phyloP scores from a whole-genome alignment of 2,329 filamentous ascomycete genomes.

The Onygena corvina region DNA sequence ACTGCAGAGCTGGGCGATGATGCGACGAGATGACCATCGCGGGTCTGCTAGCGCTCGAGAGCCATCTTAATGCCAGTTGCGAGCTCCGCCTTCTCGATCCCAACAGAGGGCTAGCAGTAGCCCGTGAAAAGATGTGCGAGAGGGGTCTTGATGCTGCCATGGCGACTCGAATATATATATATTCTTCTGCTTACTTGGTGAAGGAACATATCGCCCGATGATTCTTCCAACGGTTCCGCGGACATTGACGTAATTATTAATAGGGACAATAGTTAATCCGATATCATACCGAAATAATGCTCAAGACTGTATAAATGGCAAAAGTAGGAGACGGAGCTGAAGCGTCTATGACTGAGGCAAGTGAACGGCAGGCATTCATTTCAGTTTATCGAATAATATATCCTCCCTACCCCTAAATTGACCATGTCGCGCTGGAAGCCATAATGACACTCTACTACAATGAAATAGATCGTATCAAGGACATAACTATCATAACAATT shows the following conservation, averaged over 20 bases:
- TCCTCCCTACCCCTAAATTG: slow-evolving; percentile 1
- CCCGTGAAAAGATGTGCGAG: background rate
- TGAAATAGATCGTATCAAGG: slow-evolving; percentile 3
- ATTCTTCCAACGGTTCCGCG: background rate
- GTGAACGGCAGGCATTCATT: background rate
- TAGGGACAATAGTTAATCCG: slow-evolving; percentile 1
- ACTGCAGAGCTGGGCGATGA: slow-evolving; percentile 36
- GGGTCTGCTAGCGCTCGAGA: slow-evolving; percentile 33
- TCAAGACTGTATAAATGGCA: too few species aligned
- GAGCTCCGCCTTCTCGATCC: slow-evolving; percentile 4
- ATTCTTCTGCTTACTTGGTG: background rate
- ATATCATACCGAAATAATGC: too few species aligned
- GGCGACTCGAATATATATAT: background rate
- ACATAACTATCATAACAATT: slow-evolving; percentile 14
- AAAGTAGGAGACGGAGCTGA: too few species aligned
- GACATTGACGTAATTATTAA: slow-evolving; percentile 2
- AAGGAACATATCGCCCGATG: background rate
- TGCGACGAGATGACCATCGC: slow-evolving; percentile 38
- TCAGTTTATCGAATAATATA: background rate
- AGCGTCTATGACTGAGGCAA: background rate
- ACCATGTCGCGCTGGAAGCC: background rate
- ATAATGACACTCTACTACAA: slow-evolving; percentile 6
- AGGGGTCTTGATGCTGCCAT: slow-evolving; percentile 8
- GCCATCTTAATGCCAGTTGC: background rate
- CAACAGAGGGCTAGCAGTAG: background rate